These are phyloP conservation scores for Globisporangium mamillatum DNA, from an alignment of 352 stramenopile genomes.

Conservation along the genomic window DNA sequence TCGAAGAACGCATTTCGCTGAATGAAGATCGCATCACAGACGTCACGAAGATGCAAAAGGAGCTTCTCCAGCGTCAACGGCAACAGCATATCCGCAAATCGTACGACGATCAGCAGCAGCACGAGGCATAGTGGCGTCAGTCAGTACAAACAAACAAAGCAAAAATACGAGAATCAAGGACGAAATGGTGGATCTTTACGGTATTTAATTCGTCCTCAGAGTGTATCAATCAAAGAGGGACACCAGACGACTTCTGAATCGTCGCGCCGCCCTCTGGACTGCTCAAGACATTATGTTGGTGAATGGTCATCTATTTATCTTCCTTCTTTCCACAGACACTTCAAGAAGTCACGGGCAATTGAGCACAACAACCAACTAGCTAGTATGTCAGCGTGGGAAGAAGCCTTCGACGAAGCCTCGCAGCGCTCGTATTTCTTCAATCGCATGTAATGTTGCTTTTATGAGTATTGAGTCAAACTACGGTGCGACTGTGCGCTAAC, in stretches of 20 bases:
- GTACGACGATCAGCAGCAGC: background rate
- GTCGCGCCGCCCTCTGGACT: background rate
- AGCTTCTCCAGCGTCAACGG: slow-evolving; percentile 50
- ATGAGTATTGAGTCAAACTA: background rate
- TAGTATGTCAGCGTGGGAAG: slow-evolving; percentile 40
- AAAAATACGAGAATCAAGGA: slow-evolving; percentile 1
- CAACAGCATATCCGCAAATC: slow-evolving; percentile 19
- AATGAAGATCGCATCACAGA: slow-evolving; percentile 79
- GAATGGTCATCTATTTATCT: slow-evolving; percentile 12
- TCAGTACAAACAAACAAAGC: background rate
- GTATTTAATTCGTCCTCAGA: slow-evolving; percentile 1
- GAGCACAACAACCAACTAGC: background rate
- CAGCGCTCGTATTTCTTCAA: slow-evolving; percentile 57
- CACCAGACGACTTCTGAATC: background rate
- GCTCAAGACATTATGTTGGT: background rate
- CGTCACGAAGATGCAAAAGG: slow-evolving; percentile 56
- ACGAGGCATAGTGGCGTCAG: background rate
- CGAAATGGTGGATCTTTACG: background rate
- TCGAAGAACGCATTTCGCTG: slow-evolving; percentile 84
- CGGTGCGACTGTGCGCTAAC: background rate
- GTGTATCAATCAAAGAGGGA: background rate
- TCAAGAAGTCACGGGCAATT: background rate
- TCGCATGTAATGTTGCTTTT: slow-evolving; percentile 26
- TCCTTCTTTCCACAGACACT: background rate
- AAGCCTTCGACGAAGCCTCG: slow-evolving; percentile 46